Evolutionary conservation across 2,329 filamentous ascomycete species (phyloP).

Genomic region (Drechmeria coniospora): DNA sequence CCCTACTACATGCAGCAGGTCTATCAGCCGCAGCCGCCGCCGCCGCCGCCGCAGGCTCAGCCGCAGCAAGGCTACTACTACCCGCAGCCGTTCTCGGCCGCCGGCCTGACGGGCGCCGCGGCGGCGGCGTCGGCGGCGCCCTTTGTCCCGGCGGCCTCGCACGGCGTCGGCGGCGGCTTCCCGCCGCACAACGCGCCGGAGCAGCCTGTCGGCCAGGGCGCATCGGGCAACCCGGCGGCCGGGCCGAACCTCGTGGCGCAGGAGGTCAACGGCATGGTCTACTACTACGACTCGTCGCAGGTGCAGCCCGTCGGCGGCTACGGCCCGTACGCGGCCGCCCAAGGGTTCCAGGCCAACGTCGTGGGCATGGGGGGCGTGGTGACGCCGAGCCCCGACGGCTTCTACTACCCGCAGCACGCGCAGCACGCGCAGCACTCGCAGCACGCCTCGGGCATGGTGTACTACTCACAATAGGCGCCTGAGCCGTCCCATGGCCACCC

Average conservation of each 20-base stretch:
- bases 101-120: conserved; percentile 37
- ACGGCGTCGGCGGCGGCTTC: conserved; percentile 24
- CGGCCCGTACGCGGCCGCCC: conserved; percentile 30
- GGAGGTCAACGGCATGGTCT: conserved; percentile 90
- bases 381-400: conserved; percentile 50
- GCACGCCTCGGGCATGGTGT: conserved; percentile 38
- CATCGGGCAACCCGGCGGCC: conserved; percentile 9
- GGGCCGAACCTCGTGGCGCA: conserved; percentile 50
- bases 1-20: conserved; percentile 40
- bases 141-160: conserved; percentile 41
- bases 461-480: conserved; percentile 41
- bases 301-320: conserved; percentile 39
- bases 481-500: conserved; percentile 8
- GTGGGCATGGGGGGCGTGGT: conserved; percentile 70
- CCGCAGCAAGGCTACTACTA: conserved; percentile 55
- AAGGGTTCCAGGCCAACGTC: conserved; percentile 39
- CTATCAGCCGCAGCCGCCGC: conserved; percentile 9
- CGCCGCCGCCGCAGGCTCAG: conserved; percentile 9
- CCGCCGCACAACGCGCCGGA: conserved; percentile 25
- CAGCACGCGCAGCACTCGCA: too few relatives aligned
- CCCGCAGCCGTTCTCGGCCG: conserved; percentile 33
- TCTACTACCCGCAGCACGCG: conserved; percentile 50
- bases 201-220: conserved; percentile 19
- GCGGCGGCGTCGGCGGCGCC: conserved; percentile 33
- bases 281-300: conserved; percentile 77